Conservation (phyloP, 1,139 yeast genomes). For the Protomyces gravidus region DNA sequence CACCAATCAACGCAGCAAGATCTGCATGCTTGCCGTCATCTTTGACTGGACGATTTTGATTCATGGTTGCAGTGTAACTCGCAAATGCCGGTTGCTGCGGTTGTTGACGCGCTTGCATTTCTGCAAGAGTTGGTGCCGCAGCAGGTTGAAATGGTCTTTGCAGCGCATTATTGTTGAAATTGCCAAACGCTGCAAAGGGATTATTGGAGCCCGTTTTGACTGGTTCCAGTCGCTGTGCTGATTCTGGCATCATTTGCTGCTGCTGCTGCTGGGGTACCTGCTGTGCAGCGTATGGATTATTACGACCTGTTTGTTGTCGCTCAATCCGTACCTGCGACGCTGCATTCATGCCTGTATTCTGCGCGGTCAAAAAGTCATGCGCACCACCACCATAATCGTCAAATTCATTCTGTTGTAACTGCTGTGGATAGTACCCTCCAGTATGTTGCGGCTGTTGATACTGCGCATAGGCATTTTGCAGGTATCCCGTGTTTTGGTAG, state of each 20-base stretch:
- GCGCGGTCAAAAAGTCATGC: constrained; percentile 35
- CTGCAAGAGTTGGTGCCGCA: constrained; percentile 16
- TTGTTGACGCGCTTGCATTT: constrained; percentile 10
- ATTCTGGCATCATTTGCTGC: neutral
- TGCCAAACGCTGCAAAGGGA: constrained; percentile 63
- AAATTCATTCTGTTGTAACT: constrained; percentile 38
- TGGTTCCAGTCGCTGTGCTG: constrained; percentile 49
- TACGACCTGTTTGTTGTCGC: constrained; percentile 74
- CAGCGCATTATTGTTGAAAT: constrained; percentile 6
- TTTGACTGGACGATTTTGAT: constrained; percentile 15
- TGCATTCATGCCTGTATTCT: constrained; percentile 37
- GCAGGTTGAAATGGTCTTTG: constrained; percentile 21
- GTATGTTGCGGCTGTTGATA: constrained; percentile 33
- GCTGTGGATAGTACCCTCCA: constrained; percentile 41
- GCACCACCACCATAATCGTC: constrained; percentile 36
- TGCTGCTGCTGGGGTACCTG: constrained; percentile 40
- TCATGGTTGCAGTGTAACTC: neutral
- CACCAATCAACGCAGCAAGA: constrained; percentile 70
- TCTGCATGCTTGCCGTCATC: constrained; percentile 52
- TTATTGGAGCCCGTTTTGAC: constrained; percentile 79
- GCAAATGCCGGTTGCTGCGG: constrained; percentile 16
- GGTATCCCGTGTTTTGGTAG: constrained; percentile 46
- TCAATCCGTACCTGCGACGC: constrained; percentile 43
- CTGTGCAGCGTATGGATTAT: constrained; percentile 78
- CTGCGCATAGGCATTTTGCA: constrained; percentile 45